Evolutionary conservation across 805 yeast genomes (phyloP), one percentile per base, ranked within the genome.

Genomic region (Metschnikowia lunata): DNA sequence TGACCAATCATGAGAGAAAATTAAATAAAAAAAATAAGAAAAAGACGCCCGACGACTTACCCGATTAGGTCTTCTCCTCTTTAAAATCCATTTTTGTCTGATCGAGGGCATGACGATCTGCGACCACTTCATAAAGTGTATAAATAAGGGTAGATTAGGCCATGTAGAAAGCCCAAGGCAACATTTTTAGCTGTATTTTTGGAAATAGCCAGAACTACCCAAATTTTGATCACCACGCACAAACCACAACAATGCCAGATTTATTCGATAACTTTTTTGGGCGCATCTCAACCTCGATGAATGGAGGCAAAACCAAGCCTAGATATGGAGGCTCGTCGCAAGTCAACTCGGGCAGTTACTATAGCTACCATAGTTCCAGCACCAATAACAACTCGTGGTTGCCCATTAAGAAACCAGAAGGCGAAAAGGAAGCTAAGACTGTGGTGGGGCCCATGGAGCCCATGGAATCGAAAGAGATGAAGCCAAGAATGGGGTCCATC

Each of bases 311-410:
- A 39, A 50, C 70, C 28, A 55, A 52, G 9, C 58, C 55, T 15
- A 64, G 61, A 37, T 65, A 67, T 47, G 57, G 60, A 13, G 63
- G 64, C 30, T 40, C 60, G 11, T 48, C 61, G 4, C 72, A 62
- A 43, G 73, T 68, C 10, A 69, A 69, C 42, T 51, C 67, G 6
- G 75, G 75, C 2, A 52, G 52, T 4, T 67, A 53, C 45, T 69
- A 69, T 46, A 67, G 62, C 46, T 68, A 69, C 46, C 70, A 64
- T 35, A 46, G 59, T 34, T 64, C 57, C 36, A 56, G 60, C 18
- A 66, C 69, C 30, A 69, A 69, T 47, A 69, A 69, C 49, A 61
- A 64, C 26, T 69, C 63, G 30, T 69, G 74, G 74, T 48, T 69
- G 52, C 67, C 71, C 6, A 40, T 42, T 9, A 40, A 44, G 18